A percentile compares a stretch with the other conserved stretches of the same genome.
These are phyloP conservation scores for Friedmanniomyces endolithicus DNA, from an alignment of 495 filamentous ascomycete species.

Conservation along the genomic window DNA sequence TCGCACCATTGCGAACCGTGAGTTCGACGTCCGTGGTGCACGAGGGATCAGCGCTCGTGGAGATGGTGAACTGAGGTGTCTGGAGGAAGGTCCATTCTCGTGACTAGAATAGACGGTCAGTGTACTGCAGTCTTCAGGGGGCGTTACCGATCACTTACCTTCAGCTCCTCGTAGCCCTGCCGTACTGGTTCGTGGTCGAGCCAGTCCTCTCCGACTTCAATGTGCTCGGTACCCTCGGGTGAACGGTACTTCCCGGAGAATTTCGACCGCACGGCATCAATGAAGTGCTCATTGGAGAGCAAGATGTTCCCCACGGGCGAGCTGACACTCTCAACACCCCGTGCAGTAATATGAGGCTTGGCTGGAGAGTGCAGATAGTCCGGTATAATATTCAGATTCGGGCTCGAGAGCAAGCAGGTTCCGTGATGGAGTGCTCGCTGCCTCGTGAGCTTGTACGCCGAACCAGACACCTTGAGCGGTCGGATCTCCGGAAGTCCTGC, in stretches of 20 bases:
- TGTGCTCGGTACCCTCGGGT: constrained; percentile 19
- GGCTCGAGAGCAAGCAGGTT: constrained; percentile 66
- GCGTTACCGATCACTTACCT: constrained; percentile 29
- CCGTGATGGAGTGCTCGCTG: constrained; percentile 76
- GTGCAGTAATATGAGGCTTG: constrained; percentile 58
- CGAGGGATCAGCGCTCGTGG: background rate
- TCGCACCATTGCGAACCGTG: constrained; percentile 10
- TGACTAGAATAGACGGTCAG: constrained; percentile 35
- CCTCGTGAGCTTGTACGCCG: constrained; percentile 81
- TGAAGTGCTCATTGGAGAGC: constrained; percentile 27
- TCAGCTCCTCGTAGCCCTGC: constrained; percentile 51
- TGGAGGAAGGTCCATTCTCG: constrained; percentile 70
- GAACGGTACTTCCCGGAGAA: constrained; percentile 46
- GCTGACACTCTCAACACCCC: constrained; percentile 86
- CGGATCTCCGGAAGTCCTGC: constrained; percentile 21
- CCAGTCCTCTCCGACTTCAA: constrained; percentile 38
- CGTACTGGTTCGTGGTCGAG: constrained; percentile 39
- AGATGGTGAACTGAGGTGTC: constrained; percentile 64
- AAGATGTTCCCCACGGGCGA: constrained; percentile 70
- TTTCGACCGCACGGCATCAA: constrained; percentile 22
- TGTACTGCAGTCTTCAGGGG: background rate
- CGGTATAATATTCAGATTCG: constrained; percentile 53
- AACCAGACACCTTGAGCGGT: constrained; percentile 75
- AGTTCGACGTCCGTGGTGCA: constrained; percentile 1
- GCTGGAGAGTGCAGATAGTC: constrained; percentile 60